Conservation (phyloP, 2,329 filamentous ascomycete genomes). For the Ophiostoma himal-ulmi region DNA sequence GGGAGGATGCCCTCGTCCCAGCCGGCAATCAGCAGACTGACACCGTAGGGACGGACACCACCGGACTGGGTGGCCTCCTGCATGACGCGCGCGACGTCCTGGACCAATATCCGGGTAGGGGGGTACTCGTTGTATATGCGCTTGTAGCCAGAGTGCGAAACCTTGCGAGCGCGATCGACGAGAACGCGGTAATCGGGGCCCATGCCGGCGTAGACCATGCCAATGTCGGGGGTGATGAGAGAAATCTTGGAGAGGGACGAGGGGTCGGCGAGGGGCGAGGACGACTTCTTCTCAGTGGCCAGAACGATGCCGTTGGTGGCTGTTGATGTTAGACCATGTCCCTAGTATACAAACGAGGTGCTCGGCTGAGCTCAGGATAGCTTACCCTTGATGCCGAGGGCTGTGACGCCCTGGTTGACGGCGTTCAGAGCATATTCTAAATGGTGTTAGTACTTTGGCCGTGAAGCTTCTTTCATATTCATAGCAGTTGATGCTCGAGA, state of each 20-base stretch:
- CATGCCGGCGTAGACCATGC: slow-evolving; percentile 99
- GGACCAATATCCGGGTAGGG: slow-evolving; percentile 97
- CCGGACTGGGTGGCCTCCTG: slow-evolving; percentile 98
- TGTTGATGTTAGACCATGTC: slow-evolving; percentile 35
- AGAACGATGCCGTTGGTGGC: slow-evolving; percentile 98
- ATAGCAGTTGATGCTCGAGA: neutral
- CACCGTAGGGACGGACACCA: slow-evolving; percentile 93
- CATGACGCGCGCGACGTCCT: slow-evolving; percentile 96
- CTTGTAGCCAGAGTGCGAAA: slow-evolving; percentile 98
- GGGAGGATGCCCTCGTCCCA: slow-evolving; percentile 97
- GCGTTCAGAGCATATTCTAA: slow-evolving; percentile 98
- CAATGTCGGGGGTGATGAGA: slow-evolving; percentile 96
- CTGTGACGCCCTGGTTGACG: slow-evolving; percentile 98
- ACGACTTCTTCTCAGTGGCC: slow-evolving; percentile 98
- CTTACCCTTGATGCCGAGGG: slow-evolving; percentile 94
- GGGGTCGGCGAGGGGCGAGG: slow-evolving; percentile 91
- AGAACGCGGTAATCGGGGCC: slow-evolving; percentile 96
- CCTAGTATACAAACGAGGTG: neutral
- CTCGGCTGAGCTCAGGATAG: neutral
- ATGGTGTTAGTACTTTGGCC: slow-evolving; percentile 3
- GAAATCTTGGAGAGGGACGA: slow-evolving; percentile 95
- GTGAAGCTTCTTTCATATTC: neutral
- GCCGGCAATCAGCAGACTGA: slow-evolving; percentile 88
- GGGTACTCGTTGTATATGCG: slow-evolving; percentile 99
- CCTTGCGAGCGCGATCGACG: slow-evolving; percentile 96